These are phyloP conservation scores for Stephania yunnanensis DNA, from an alignment of 164 flowering plant species.

Conservation along the genomic window DNA sequence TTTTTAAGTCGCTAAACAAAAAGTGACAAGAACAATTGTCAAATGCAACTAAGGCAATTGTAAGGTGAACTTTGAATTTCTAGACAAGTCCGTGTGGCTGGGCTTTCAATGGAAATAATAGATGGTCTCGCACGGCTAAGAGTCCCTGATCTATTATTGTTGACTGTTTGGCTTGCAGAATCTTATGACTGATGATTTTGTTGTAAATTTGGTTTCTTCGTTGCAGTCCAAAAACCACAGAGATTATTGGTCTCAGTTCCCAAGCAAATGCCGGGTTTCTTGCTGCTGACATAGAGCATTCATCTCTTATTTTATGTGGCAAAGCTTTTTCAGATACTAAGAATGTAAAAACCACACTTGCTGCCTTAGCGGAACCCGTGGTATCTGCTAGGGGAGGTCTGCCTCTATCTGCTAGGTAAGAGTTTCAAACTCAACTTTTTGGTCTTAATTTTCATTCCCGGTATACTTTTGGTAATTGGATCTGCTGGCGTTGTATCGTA, in stretches of 20 bases:
- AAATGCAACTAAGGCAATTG: background rate
- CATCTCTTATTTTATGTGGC: slow-evolving; percentile 46
- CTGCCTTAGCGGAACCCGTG: slow-evolving; percentile 40
- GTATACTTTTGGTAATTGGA: slow-evolving; percentile 1
- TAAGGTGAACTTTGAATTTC: background rate
- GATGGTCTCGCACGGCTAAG: background rate
- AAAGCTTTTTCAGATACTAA: slow-evolving; percentile 40
- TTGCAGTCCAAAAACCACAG: slow-evolving; percentile 33
- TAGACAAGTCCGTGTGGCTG: background rate
- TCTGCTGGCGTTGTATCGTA: slow-evolving; percentile 7
- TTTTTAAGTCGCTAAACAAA: too few relatives aligned
- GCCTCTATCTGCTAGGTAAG: slow-evolving; percentile 44
- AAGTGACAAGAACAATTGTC: too few relatives aligned
- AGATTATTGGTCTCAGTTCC: slow-evolving; percentile 33
- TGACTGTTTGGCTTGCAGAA: background rate
- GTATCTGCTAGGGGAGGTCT: slow-evolving; percentile 46
- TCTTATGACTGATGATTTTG: background rate
- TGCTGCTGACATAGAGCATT: slow-evolving; percentile 46
- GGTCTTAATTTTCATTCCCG: background rate
- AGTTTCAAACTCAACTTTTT: background rate
- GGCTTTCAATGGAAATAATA: background rate
- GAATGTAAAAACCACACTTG: slow-evolving; percentile 33
- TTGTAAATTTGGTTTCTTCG: slow-evolving; percentile 4
- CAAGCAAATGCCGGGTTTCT: slow-evolving; percentile 32
- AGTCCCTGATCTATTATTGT: background rate